Percentiles rank a stretch among this genome's conserved stretches.
Conservation (phyloP, 2,329 filamentous ascomycete genomes). For the Diplocarpon mali region DNA sequence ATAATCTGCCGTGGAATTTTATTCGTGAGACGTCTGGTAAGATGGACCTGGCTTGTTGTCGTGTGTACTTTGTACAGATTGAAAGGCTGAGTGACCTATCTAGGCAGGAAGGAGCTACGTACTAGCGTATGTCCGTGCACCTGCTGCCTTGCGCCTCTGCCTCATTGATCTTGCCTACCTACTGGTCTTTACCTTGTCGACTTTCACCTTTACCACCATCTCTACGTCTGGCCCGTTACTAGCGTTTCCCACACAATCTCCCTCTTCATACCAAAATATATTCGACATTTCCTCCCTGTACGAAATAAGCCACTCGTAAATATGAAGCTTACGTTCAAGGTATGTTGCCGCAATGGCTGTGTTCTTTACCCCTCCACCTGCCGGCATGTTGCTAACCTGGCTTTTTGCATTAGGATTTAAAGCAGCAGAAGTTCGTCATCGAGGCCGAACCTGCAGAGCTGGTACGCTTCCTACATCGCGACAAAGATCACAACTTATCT, state of each 20-base stretch:
- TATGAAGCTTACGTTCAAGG: constrained; percentile 67
- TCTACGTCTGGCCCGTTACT: neutral
- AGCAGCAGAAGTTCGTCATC: constrained; percentile 96
- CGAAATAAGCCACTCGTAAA: constrained; percentile 28
- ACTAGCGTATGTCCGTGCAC: no score
- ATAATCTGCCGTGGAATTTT: no score
- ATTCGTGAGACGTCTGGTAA: no score
- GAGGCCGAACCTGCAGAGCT: constrained; percentile 88
- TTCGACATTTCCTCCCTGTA: neutral
- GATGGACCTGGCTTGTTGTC: no score
- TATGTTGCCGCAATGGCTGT: constrained; percentile 26
- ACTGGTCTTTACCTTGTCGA: neutral
- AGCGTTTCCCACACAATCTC: neutral
- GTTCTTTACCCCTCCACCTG: constrained; percentile 14
- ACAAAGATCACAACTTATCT: neutral
- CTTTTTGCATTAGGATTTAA: constrained; percentile 63
- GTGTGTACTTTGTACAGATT: no score
- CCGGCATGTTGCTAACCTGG: constrained; percentile 19
- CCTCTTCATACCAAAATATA: constrained; percentile 1
- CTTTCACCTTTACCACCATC: neutral
- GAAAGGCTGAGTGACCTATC: no score
- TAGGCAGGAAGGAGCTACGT: no score
- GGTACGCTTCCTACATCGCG: constrained; percentile 38
- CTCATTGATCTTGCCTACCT: neutral
- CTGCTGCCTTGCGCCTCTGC: neutral